Base-by-base conservation (phyloP, 2,329 filamentous ascomycete genomes). In the Aspergillus pseudoviridinutans region DNA sequence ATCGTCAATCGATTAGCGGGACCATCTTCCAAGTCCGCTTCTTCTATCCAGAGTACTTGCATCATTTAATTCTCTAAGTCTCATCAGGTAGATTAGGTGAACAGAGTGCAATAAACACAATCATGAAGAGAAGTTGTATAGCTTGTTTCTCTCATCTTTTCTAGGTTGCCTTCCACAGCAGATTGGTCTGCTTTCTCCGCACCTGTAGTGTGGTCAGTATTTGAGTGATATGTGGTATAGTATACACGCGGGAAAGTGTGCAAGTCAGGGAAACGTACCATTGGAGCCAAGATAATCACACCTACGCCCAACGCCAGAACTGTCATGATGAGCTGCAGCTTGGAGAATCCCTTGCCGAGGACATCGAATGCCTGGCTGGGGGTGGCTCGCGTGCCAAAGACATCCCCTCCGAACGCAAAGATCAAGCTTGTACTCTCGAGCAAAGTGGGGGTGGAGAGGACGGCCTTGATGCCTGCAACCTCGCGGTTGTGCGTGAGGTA, bases 351-450 rank as follows among this genome's bases (percentile, higher is more conserved):
- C 76, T 92, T 94, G 61, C 92, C 94, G 17, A 99, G 78, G 46
- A 97, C 86, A 76, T 99, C 94, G 74, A 99, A 99, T 17, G 89
- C 84, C 66, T 89, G 86, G 74, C 91, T 96, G 0, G 94, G 94
- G n/a, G 88, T 85, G 10, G 95, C 84, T 53, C 92, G 82, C 1
- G 92, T 93, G 14, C 90, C 92, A 64, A 95, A 99, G 1, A 97
- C 79, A 72, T 99, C 94, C 5, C 74, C 71, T 3, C 94, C 94
- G 68, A 89, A 96, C 0, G 91, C 92, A 68, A 97, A 88, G 12
- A 99, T 83, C 55, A 97, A 74, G 67, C 89, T 93, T 1, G 94
- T 97, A 76, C 92, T 97, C 78, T 99, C 94, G 29, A 99, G 83
- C 4, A 91, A 74, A 1, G 91, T 90, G 0, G 92, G 90, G 20